phyloP scores from a whole-genome alignment of 2,329 filamentous ascomycete genomes.

The Nemania sp. region DNA sequence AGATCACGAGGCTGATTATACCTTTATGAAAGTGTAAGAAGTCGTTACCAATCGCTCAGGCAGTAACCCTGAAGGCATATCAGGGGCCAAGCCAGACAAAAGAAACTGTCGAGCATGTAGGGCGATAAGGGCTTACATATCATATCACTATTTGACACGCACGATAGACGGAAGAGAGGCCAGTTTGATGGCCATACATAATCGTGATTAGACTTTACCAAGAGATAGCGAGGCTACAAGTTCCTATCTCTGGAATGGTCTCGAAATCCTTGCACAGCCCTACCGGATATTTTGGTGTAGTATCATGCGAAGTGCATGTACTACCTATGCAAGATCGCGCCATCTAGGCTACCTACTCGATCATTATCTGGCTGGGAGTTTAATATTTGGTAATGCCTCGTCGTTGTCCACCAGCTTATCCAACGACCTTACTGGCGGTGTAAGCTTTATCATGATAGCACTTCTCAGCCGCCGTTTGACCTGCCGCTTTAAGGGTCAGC shows the following conservation, averaged over 20 bases:
- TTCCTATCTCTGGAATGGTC: neutral
- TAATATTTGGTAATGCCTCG: neutral
- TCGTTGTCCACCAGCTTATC: conserved; percentile 11
- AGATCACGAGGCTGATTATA: conserved; percentile 25
- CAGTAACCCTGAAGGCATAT: neutral
- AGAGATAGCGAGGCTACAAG: conserved; percentile 26
- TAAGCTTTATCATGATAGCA: conserved; percentile 29
- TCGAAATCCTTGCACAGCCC: conserved; percentile 10
- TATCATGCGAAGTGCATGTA: conserved; percentile 9
- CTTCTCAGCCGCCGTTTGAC: conserved; percentile 20
- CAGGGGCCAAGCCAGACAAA: neutral
- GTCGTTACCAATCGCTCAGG: neutral
- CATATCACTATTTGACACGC: conserved; percentile 18
- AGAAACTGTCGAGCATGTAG: neutral
- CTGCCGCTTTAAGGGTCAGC: conserved; percentile 34
- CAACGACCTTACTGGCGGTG: conserved; percentile 7
- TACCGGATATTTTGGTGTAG: conserved; percentile 19
- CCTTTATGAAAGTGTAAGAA: conserved; percentile 7
- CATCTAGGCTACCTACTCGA: conserved; percentile 10
- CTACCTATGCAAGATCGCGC: conserved; percentile 24
- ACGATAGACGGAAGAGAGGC: neutral
- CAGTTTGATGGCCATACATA: conserved; percentile 5
- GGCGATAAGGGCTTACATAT: conserved; percentile 21
- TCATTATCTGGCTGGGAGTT: conserved; percentile 8
- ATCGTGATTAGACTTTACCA: neutral